Conservation (phyloP, 23 red algal species). For the Gracilaria caudata region DNA sequence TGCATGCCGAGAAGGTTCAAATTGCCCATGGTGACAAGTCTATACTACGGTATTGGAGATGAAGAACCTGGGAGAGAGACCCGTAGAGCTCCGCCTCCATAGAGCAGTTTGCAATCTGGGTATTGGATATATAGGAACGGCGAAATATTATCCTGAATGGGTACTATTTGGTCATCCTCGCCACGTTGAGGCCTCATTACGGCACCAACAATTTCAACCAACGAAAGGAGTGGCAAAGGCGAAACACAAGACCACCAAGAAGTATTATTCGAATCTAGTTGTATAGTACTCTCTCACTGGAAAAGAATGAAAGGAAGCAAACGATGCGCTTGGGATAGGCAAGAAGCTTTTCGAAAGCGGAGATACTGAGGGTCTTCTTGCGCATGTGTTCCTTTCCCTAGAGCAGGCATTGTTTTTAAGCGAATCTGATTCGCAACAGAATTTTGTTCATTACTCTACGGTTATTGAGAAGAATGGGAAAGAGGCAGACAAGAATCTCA, state of each 20-base stretch:
- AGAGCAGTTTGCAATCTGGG: conserved; percentile 34
- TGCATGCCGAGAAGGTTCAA: conserved; percentile 45
- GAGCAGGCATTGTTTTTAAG: conserved; percentile 35
- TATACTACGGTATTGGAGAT: conserved; percentile 39
- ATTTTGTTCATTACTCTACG: not conserved
- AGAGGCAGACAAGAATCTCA: not conserved
- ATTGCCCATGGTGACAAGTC: conserved; percentile 22
- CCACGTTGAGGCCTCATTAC: conserved; percentile 52
- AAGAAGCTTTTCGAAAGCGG: conserved; percentile 49
- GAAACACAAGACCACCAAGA: conserved; percentile 21
- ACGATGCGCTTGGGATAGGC: conserved; percentile 3
- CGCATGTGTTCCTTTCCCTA: conserved; percentile 38
- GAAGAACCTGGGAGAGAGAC: not conserved
- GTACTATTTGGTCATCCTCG: conserved; percentile 33
- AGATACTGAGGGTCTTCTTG: conserved; percentile 36
- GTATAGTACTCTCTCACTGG: conserved; percentile 20
- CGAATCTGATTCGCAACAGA: not conserved
- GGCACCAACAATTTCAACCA: conserved; percentile 37
- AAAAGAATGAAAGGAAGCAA: conserved; percentile 38
- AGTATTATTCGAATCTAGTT: conserved; percentile 11
- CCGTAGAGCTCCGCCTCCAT: conserved; percentile 22
- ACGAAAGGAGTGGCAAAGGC: conserved; percentile 14
- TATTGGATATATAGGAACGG: conserved; percentile 10
- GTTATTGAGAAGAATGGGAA: not conserved
- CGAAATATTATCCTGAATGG: conserved; percentile 39